phyloP scores from a whole-genome alignment of 805 yeast species.

The Vanderwaltozyma polyspora region DNA sequence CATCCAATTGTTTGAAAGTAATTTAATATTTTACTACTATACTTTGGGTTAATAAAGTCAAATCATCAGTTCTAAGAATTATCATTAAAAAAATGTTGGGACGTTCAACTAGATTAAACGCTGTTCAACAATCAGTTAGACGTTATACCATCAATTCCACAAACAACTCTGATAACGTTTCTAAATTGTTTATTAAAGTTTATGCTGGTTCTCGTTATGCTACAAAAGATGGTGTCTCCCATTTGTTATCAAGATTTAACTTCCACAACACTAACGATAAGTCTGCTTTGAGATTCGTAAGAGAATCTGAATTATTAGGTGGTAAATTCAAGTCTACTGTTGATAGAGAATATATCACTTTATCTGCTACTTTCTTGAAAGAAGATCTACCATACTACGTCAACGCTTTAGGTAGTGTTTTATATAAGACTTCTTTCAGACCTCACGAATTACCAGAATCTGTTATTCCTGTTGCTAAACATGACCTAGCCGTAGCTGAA shows the following conservation, averaged over 20 bases:
- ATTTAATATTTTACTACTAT: no score
- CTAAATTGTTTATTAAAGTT: conserved; percentile 69
- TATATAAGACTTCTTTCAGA: conserved; percentile 61
- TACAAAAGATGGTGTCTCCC: conserved; percentile 69
- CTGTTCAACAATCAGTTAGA: conserved; percentile 24
- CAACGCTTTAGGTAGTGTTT: conserved; percentile 66
- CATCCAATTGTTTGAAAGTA: no score
- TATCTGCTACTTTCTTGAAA: conserved; percentile 72
- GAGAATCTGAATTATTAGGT: conserved; percentile 91
- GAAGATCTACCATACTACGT: conserved; percentile 89
- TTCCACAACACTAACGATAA: conserved; percentile 73
- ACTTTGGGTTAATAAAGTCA: no score
- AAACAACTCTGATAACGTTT: conserved; percentile 56
- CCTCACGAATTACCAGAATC: conserved; percentile 76
- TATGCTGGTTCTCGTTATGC: conserved; percentile 77
- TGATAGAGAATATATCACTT: conserved; percentile 74
- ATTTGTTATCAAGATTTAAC: conserved; percentile 70
- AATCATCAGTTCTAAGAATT: no score
- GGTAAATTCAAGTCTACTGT: conserved; percentile 61
- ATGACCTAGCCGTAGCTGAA: conserved; percentile 46
- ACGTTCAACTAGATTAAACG: conserved; percentile 14
- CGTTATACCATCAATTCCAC: conserved; percentile 36
- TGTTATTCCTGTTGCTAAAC: conserved; percentile 65
- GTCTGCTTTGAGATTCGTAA: conserved; percentile 83
- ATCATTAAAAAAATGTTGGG: conserved; percentile 13